These are phyloP conservation scores for Talaromyces trachyspermus DNA, from an alignment of 495 filamentous ascomycete species.

Conservation along the genomic window DNA sequence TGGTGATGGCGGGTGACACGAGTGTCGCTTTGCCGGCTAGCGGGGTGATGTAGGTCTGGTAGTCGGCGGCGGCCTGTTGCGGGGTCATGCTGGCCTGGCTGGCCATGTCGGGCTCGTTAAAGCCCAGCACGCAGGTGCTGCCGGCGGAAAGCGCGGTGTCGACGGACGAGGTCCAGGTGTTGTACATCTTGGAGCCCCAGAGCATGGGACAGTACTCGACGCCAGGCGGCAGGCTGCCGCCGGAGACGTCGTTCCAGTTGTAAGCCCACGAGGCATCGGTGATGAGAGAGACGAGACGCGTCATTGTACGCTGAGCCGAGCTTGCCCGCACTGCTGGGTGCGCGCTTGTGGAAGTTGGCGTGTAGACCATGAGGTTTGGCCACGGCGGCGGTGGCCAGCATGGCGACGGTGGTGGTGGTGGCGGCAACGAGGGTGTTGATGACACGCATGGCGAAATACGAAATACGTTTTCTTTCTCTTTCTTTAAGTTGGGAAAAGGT, in stretches of 20 bases:
- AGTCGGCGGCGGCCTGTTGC: slow-evolving; percentile 50
- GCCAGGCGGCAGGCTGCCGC: slow-evolving; percentile 27
- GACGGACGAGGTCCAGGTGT: slow-evolving; percentile 54
- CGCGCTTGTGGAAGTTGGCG: slow-evolving; percentile 11
- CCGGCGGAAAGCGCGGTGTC: slow-evolving; percentile 52
- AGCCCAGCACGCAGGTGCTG: slow-evolving; percentile 57
- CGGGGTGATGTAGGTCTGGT: slow-evolving; percentile 62
- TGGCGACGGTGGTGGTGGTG: slow-evolving; percentile 25
- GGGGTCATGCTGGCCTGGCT: slow-evolving; percentile 61
- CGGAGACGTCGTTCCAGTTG: slow-evolving; percentile 63
- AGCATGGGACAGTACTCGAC: slow-evolving; percentile 71
- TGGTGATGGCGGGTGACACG: slow-evolving; percentile 71
- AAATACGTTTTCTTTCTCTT: neutral
- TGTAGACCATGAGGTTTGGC: slow-evolving; percentile 23
- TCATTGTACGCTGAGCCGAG: slow-evolving; percentile 81
- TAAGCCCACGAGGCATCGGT: slow-evolving; percentile 54
- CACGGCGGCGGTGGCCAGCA: slow-evolving; percentile 30
- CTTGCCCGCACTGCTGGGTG: slow-evolving; percentile 20
- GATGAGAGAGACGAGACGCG: slow-evolving; percentile 42
- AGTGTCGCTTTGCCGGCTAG: slow-evolving; percentile 58
- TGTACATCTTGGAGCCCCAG: slow-evolving; percentile 51
- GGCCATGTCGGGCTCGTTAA: slow-evolving; percentile 80
- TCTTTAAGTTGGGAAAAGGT: too few relatives aligned
- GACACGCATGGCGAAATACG: slow-evolving; percentile 16
- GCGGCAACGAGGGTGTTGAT: slow-evolving; percentile 28